phyloP scores from a whole-genome alignment of 2,329 filamentous ascomycete species.

The Lizonia empirigonia region DNA sequence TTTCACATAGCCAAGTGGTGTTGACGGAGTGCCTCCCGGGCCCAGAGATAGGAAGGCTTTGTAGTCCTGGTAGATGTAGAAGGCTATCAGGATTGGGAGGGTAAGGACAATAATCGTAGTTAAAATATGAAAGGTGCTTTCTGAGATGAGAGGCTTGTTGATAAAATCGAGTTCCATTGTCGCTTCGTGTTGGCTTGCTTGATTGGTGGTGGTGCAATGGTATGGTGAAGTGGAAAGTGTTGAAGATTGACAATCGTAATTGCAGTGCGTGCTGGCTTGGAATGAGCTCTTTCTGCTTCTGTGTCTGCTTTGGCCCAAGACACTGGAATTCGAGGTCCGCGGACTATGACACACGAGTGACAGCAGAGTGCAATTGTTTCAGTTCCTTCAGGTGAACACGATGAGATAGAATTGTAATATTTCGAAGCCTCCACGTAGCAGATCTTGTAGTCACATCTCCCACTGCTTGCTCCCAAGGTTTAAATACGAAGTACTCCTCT shows the following conservation, averaged over 20 bases:
- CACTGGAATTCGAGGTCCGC: slow-evolving; percentile 7
- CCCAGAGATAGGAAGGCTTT: slow-evolving; percentile 76
- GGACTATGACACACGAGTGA: slow-evolving; percentile 9
- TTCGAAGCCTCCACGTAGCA: not conserved
- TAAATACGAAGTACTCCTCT: slow-evolving; percentile 12
- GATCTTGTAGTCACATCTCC: not conserved
- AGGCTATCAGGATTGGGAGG: slow-evolving; percentile 34
- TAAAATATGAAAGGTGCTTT: slow-evolving; percentile 21
- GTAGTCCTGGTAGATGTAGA: slow-evolving; percentile 71
- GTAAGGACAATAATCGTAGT: slow-evolving; percentile 29
- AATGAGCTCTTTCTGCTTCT: not conserved
- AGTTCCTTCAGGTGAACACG: not conserved
- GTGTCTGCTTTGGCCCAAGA: not conserved
- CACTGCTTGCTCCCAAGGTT: not conserved
- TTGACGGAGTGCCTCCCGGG: slow-evolving; percentile 79
- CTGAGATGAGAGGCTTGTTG: slow-evolving; percentile 5
- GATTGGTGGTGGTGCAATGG: not conserved
- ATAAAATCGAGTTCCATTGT: not conserved
- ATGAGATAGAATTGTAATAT: not conserved
- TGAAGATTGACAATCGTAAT: not conserved
- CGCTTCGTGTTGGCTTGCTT: not conserved
- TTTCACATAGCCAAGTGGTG: slow-evolving; percentile 72
- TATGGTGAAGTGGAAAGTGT: not conserved
- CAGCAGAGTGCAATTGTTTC: not conserved
- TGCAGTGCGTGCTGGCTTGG: not conserved